Base-by-base conservation (phyloP, 2,329 filamentous ascomycete genomes). In the Claviceps sp. region DNA sequence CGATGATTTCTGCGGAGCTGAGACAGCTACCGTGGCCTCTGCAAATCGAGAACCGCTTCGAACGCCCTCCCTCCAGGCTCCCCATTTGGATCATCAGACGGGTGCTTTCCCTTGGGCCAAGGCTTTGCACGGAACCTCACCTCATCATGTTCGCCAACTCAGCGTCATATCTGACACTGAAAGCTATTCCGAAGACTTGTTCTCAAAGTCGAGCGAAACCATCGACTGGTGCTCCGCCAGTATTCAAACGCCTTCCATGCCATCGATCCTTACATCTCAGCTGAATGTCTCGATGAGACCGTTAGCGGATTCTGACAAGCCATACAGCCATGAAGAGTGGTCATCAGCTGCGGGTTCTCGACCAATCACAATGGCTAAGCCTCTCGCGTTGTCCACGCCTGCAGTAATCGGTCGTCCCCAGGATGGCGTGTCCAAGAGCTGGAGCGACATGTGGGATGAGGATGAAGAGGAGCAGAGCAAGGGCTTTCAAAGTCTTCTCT, bases 381-480 rank as follows among this genome's bases (percentile, higher is more conserved):
- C 88, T 0, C 75, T 81, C 56, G 77, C 79, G 42, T 73, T 84
- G 51, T 83, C 87, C 55, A 84, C 91, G 76, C 82, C 87, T 4
- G 80, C 85, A 63, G 80, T 91, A 49, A 91, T 95, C 64, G 87
- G 87, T 50, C 82, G 82, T 62, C 82, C 85, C 65, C 79, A 81
- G 56, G 85, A 91, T 46, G 74, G 78, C 47, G 87, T 94, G 47
- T 95, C 93, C 52, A 97, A 97, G 84, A 97, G 93, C 74, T 98
- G 93, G 93, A 95, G 90, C 63, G 93, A 98, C 67, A 82, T 97
- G 67, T 96, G 89, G 85, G 91, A 97, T 54, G 91, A 97, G 67
- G 91, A 97, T 51, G 73, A 75, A 46, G 89, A 93, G 60, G 80
- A 84, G 62, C 76, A 76, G 56, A 70, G 71, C 54, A 78, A 77